phyloP scores from a whole-genome alignment of 345 rosid species.

The Gossypium mustelinum region DNA sequence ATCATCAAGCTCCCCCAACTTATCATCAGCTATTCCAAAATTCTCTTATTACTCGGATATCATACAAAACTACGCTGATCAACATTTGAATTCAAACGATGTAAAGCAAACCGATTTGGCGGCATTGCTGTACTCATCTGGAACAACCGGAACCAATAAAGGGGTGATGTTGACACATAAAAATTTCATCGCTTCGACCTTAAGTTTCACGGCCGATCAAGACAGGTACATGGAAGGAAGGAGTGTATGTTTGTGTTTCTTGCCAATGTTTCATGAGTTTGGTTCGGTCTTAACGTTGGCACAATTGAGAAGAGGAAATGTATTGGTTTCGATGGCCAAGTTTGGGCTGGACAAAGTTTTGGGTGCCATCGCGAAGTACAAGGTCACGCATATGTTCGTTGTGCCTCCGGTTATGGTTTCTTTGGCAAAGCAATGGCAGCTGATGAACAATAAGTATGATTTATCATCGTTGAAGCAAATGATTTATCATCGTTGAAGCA shows the following conservation, averaged over 20 bases:
- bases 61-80: slow-evolving; percentile 24
- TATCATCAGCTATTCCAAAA: not conserved
- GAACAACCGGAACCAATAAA: slow-evolving; percentile 76
- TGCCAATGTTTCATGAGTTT: slow-evolving; percentile 75
- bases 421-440: slow-evolving; percentile 26
- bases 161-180: slow-evolving; percentile 66
- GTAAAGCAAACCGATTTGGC: slow-evolving; percentile 63
- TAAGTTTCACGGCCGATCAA: slow-evolving; percentile 65
- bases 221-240: slow-evolving; percentile 37
- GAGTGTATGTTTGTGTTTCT: slow-evolving; percentile 51
- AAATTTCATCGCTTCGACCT: slow-evolving; percentile 56
- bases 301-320: slow-evolving; percentile 38
- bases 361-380: slow-evolving; percentile 32
- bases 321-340: slow-evolving; percentile 35
- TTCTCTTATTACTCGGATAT: slow-evolving; percentile 16
- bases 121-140: slow-evolving; percentile 73
- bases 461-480: slow-evolving; percentile 9
- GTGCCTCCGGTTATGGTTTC: slow-evolving; percentile 41
- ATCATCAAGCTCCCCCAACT: slow-evolving; percentile 34
- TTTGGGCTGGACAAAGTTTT: slow-evolving; percentile 38
- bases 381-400: slow-evolving; percentile 30
- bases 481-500: slow-evolving; percentile 22
- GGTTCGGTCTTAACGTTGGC: slow-evolving; percentile 33
- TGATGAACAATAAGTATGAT: slow-evolving; percentile 28
- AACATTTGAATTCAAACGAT: slow-evolving; percentile 12